Base-by-base conservation (phyloP, 2,329 filamentous ascomycete genomes). In the Fusarium heterosporum region DNA sequence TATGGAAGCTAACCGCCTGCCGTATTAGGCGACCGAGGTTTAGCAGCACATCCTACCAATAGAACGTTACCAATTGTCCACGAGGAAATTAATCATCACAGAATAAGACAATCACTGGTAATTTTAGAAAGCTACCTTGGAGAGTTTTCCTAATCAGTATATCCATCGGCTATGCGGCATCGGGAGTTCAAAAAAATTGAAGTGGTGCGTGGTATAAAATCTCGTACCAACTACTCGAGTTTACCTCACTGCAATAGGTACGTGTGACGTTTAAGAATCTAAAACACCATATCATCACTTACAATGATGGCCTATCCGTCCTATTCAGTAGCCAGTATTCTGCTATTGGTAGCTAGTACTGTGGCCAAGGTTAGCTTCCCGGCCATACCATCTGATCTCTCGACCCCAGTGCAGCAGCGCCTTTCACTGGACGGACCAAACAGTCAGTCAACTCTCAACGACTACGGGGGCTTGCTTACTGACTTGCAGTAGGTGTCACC, bases 351-450 rank as follows among this genome's bases (percentile, higher is more conserved):
- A 3, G 14, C 5, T 2, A 41, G 29, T 4, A 26, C 17, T 17
- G 4, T 41, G 8, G 59, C 40, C 29, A 57, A 38, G 8, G 60
- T 22, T 8, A 64, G 58, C n/a, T 41, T 57, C 25, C 51, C 60
- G 1, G 19, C 51, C 3, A 42, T 63, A 16, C 59, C 60, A 2
- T 57, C 58, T 2, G 60, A 64, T 17, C 39, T 29, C n/a, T 64
- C 60, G 16, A 64, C 60, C 3, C 60, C 60, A 13, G 60, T 63
- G 19, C 60, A 64, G 5, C 60, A 64, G n/a, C 41, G 60, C 8
- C 30, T 64, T 3, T 26, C 58, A 6, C 22, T 64, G 1, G 30
- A 51, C 16, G 60, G 60, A 6, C 60, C 51, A 9, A 51, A 51
- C 19, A 63, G 60, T 58, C 2, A 39, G 60, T 50, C 2, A 11